A percentile compares a stretch with the other conserved stretches of the same genome.
Evolutionary conservation across 73 alveolate species (phyloP).

Genomic region (Vitrella brassicaformis): DNA sequence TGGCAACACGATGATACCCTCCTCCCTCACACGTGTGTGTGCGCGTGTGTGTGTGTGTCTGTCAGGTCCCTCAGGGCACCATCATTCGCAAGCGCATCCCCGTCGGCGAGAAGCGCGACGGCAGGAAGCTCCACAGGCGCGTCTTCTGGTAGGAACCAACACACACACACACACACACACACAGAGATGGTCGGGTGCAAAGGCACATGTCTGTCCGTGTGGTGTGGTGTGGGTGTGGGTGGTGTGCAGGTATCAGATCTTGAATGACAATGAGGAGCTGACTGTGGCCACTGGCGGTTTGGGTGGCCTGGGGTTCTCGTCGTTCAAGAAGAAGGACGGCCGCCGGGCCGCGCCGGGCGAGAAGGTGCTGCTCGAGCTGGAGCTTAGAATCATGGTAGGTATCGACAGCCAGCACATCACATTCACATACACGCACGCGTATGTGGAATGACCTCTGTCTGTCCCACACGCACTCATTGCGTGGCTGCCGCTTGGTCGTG

Average conservation of each 20-base stretch:
- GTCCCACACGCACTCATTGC: no score
- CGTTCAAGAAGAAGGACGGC: conserved; percentile 8
- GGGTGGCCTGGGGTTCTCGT: conserved; percentile 16
- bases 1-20: no score
- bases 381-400: background rate
- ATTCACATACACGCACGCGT: no score
- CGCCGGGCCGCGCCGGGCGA: background rate
- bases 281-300: conserved; percentile 18
- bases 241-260: conserved; percentile 10
- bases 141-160: background rate
- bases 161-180: no score
- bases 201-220: no score
- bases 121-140: background rate
- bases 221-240: no score
- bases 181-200: no score
- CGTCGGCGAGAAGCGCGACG: background rate
- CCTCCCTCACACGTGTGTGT: no score
- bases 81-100: conserved; percentile 6
- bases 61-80: conserved; percentile 29
- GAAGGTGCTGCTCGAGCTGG: background rate
- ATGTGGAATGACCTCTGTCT: no score
- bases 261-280: conserved; percentile 10
- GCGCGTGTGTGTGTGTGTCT: background rate
- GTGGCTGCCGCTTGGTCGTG: no score
- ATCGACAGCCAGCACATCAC: no score